These are phyloP conservation scores for Diaporthe citri DNA, from an alignment of 2,329 filamentous ascomycete species.

Conservation along the genomic window DNA sequence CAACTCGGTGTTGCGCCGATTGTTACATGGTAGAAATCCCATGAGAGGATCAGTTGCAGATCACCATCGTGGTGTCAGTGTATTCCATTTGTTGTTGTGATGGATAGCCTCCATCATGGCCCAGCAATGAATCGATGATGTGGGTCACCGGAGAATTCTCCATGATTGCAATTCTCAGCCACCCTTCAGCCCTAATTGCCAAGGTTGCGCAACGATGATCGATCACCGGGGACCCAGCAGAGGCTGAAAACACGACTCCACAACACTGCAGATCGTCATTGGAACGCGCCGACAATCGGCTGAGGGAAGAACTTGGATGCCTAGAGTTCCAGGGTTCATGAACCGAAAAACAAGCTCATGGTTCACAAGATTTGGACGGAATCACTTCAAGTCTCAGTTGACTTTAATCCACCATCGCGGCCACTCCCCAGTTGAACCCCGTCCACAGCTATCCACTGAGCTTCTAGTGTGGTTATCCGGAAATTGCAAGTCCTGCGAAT, in stretches of 20 bases:
- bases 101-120: not conserved
- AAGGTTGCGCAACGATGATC: not conserved
- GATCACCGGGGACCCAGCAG: not conserved
- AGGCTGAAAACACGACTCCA: not conserved
- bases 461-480: too few relatives aligned
- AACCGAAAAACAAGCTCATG: not conserved
- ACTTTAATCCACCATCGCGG: not conserved
- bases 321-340: not conserved
- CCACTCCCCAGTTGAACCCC: not conserved
- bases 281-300: not conserved
- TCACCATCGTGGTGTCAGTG: not conserved
- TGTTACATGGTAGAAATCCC: not conserved
- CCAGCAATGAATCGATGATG: not conserved
- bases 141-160: not conserved
- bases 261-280: slow-evolving; percentile 23
- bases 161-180: not conserved
- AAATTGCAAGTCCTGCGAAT: not conserved
- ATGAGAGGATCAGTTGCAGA: not conserved
- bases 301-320: not conserved
- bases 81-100: not conserved
- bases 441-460: not conserved
- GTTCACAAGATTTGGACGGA: not conserved
- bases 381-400: not conserved
- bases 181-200: not conserved
- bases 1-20: not conserved